These are phyloP conservation scores for Chaetomiaceae sp. DNA, from an alignment of 2,329 filamentous ascomycete genomes.

Conservation along the genomic window DNA sequence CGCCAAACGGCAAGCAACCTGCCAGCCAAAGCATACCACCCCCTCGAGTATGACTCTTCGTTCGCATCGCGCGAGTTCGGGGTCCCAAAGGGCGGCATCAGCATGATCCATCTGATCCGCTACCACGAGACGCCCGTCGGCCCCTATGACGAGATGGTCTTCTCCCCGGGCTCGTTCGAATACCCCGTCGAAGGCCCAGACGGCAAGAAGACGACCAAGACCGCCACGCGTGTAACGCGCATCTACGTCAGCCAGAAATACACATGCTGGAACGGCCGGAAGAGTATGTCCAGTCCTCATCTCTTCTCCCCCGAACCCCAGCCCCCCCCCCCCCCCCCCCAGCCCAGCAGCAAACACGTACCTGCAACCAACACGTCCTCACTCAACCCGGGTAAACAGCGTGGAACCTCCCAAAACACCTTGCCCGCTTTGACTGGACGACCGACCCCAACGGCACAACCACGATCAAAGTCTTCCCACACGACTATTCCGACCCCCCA, in stretches of 20 bases:
- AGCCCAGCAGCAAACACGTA: too few species aligned
- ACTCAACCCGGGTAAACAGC: too few species aligned
- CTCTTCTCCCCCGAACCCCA: not conserved
- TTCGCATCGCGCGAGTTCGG: slow-evolving; percentile 36
- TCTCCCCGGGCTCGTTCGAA: slow-evolving; percentile 43
- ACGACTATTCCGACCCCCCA: too few species aligned
- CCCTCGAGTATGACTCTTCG: slow-evolving; percentile 40
- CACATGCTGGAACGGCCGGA: slow-evolving; percentile 49
- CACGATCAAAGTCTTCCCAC: slow-evolving; percentile 41
- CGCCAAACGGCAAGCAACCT: slow-evolving; percentile 30
- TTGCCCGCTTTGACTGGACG: slow-evolving; percentile 47
- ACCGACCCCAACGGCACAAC: slow-evolving; percentile 28
- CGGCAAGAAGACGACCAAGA: slow-evolving; percentile 30
- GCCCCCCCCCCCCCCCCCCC: not conserved
- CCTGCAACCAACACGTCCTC: too few species aligned
- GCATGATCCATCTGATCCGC: slow-evolving; percentile 47
- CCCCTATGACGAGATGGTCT: slow-evolving; percentile 49
- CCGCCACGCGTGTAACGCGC: slow-evolving; percentile 43
- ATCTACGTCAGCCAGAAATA: slow-evolving; percentile 51
- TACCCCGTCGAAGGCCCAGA: slow-evolving; percentile 35
- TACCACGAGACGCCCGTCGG: slow-evolving; percentile 49
- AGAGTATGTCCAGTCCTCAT: slow-evolving; percentile 36
- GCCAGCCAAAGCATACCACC: slow-evolving; percentile 39
- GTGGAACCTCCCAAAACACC: slow-evolving; percentile 53
- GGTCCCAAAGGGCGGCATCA: slow-evolving; percentile 40